These are phyloP conservation scores for Microdochium nivale DNA, from an alignment of 2,329 filamentous ascomycete genomes.

Conservation along the genomic window DNA sequence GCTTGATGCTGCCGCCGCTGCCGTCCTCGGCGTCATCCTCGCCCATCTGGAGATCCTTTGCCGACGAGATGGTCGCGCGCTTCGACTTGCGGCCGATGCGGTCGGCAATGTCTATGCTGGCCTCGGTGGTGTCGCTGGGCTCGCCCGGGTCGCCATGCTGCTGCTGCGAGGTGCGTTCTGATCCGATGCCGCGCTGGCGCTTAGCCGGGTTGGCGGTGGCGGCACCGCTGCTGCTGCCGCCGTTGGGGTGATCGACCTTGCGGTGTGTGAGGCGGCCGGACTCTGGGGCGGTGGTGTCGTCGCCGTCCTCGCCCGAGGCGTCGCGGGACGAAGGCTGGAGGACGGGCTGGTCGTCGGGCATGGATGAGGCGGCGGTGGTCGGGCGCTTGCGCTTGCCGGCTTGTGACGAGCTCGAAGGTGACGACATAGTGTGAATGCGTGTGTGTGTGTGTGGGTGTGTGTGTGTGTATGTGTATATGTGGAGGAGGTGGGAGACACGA, in stretches of 20 bases:
- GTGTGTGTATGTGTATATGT: background rate
- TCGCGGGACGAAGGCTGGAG: slow-evolving; percentile 70
- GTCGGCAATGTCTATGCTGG: slow-evolving; percentile 58
- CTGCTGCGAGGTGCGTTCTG: slow-evolving; percentile 36
- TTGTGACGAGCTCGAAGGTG: slow-evolving; percentile 43
- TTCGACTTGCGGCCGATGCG: slow-evolving; percentile 47
- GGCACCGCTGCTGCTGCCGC: slow-evolving; percentile 22
- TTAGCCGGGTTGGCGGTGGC: slow-evolving; percentile 57
- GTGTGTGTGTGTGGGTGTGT: slow-evolving; percentile 6
- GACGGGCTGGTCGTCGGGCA: slow-evolving; percentile 46
- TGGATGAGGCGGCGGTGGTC: slow-evolving; percentile 38
- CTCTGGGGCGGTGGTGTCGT: slow-evolving; percentile 62
- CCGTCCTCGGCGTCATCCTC: slow-evolving; percentile 28
- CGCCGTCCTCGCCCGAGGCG: slow-evolving; percentile 73
- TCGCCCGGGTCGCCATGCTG: slow-evolving; percentile 50
- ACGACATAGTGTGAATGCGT: slow-evolving; percentile 41
- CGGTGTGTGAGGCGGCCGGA: slow-evolving; percentile 45
- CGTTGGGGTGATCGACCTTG: slow-evolving; percentile 41
- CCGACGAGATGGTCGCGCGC: slow-evolving; percentile 30
- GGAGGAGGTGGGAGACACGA: background rate
- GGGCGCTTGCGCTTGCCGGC: slow-evolving; percentile 76
- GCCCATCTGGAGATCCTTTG: slow-evolving; percentile 22
- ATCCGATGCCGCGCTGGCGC: slow-evolving; percentile 67
- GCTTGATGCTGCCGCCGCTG: slow-evolving; percentile 32
- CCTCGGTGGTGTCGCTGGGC: slow-evolving; percentile 61